Base-by-base conservation (phyloP, 1,284 basidiomycete species). In the Ustilago lituana region DNA sequence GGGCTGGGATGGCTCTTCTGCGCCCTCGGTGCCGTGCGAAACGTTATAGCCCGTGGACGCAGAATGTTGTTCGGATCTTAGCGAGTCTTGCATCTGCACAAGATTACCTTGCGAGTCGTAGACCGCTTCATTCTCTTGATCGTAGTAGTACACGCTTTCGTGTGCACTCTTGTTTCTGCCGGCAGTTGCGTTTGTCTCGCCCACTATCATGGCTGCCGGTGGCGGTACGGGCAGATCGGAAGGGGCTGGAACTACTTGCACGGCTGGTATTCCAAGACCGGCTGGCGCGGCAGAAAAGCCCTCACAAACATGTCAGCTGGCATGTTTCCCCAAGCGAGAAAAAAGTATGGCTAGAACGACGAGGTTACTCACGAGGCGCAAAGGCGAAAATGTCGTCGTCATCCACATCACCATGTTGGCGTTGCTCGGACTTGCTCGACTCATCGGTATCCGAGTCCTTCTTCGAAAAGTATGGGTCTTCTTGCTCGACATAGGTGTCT, bases 301-400 rank as follows among this genome's bases (percentile, higher is more conserved):
- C n/a, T n/a, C n/a, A n/a, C n/a, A n/a, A n/a, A n/a, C n/a, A n/a
- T n/a, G n/a, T n/a, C n/a, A n/a, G n/a, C n/a, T n/a, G n/a, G n/a
- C n/a, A n/a, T n/a, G n/a, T n/a, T n/a, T n/a, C n/a, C n/a, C n/a
- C n/a, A n/a, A n/a, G n/a, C n/a, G n/a, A n/a, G n/a, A n/a, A n/a
- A n/a, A n/a, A n/a, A n/a, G n/a, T n/a, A n/a, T n/a, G n/a, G n/a
- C n/a, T n/a, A n/a, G n/a, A n/a, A n/a, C n/a, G n/a, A n/a, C n/a
- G n/a, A n/a, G n/a, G n/a, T 14, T 39, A 57, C 55, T 40, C 14
- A 58, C 40, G 65, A 29, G 66, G 66, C 15, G 60, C 66, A 24
- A 69, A 69, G 3, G 66, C 66, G 43, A 69, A 69, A 12, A 69
- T 56, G 26, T 68, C 59, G 24, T 50, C 54, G n/a, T 68, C 65